A percentile compares a stretch with the other conserved stretches of the same genome.
phyloP scores from a whole-genome alignment of 768 basidiomycete genomes.

The Rhizopogon roseolus region DNA sequence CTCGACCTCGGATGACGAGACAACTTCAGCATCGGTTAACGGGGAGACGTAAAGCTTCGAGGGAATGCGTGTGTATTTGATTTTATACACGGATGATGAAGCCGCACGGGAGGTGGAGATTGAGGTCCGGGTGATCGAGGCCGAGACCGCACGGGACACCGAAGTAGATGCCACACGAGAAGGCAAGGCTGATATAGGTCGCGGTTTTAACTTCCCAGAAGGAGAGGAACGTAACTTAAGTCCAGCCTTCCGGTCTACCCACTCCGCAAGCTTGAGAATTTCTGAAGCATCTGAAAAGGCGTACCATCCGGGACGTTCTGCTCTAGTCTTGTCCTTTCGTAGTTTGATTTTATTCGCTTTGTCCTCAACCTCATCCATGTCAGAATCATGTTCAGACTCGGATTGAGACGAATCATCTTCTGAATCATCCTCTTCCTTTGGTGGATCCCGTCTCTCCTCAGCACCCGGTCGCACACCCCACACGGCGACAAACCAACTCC shows the following conservation, averaged over 20 bases:
- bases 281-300: constrained; percentile 64
- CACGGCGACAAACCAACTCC: constrained; percentile 77
- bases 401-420: constrained; percentile 14
- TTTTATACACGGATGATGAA: neutral
- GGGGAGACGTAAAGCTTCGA: neutral
- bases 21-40: constrained; percentile 4
- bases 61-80: neutral
- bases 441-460: constrained; percentile 14
- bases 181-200: neutral
- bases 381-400: constrained; percentile 18
- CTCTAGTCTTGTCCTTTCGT: neutral
- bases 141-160: neutral
- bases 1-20: constrained; percentile 2
- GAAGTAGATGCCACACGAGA: neutral
- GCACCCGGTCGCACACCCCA: constrained; percentile 53
- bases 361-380: constrained; percentile 25
- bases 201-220: neutral
- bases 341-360: constrained; percentile 31
- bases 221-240: constrained; percentile 18
- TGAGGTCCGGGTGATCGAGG: neutral
- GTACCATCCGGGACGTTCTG: constrained; percentile 51
- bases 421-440: constrained; percentile 11
- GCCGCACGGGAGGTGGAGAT: neutral
- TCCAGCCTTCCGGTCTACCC: constrained; percentile 50
- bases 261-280: constrained; percentile 59